These are phyloP conservation scores for Pythium volutum DNA, from an alignment of 352 stramenopile species.

Conservation along the genomic window DNA sequence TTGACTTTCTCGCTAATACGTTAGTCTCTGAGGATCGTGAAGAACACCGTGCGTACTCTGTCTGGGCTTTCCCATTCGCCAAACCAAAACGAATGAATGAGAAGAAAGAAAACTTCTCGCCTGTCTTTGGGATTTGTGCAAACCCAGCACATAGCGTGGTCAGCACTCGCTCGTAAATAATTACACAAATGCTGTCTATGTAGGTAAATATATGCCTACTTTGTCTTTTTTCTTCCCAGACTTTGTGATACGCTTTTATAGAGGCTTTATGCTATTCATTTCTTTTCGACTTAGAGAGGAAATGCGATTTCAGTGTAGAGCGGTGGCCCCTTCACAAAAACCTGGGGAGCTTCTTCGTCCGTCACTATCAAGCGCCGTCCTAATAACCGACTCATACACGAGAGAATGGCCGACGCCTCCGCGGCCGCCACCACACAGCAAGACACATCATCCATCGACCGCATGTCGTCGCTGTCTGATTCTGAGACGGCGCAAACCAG, in stretches of 20 bases:
- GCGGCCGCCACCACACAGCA: background rate
- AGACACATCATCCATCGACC: background rate
- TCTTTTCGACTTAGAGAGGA: background rate
- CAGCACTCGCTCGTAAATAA: too few species aligned
- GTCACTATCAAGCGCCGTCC: background rate
- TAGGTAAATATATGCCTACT: background rate
- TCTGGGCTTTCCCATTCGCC: too few species aligned
- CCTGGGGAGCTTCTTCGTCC: background rate
- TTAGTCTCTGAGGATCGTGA: too few species aligned
- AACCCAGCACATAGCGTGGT: too few species aligned
- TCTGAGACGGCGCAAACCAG: background rate
- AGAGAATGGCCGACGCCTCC: background rate
- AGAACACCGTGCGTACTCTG: too few species aligned
- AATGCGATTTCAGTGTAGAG: background rate
- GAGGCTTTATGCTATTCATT: background rate
- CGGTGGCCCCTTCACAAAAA: too few species aligned
- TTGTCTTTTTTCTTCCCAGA: too few species aligned
- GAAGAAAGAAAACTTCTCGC: too few species aligned
- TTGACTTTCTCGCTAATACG: too few species aligned
- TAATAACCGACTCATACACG: background rate
- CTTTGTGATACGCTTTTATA: background rate
- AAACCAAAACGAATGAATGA: too few species aligned
- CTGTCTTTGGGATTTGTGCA: too few species aligned
- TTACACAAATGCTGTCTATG: background rate
- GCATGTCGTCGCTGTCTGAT: background rate